phyloP scores from a whole-genome alignment of 495 filamentous ascomycete species.

The Gamarada debralockiae region DNA sequence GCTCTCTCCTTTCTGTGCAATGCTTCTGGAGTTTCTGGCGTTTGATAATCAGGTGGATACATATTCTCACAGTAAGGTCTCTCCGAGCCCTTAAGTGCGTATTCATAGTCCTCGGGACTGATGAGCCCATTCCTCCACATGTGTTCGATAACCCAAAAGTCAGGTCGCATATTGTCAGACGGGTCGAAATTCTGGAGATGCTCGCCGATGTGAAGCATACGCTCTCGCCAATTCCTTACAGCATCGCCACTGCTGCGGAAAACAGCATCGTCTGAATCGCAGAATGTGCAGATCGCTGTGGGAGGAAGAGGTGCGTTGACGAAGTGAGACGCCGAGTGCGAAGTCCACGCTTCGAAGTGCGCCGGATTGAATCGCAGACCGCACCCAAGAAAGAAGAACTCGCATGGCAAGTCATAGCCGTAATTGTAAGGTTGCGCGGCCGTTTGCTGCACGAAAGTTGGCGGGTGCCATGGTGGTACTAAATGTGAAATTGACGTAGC shows the following conservation, averaged over 20 bases:
- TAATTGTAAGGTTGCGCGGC: neutral
- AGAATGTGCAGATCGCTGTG: constrained; percentile 43
- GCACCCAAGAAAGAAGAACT: constrained; percentile 14
- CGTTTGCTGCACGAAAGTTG: neutral
- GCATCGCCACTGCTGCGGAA: constrained; percentile 6
- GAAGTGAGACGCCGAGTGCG: constrained; percentile 36
- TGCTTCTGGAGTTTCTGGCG: constrained; percentile 8
- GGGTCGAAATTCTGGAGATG: constrained; percentile 30
- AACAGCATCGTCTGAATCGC: constrained; percentile 26
- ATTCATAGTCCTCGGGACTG: constrained; percentile 7
- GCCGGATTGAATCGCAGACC: constrained; percentile 26
- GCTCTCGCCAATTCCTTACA: constrained; percentile 12
- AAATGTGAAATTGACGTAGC: too few relatives aligned
- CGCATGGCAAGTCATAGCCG: constrained; percentile 16
- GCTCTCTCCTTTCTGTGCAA: neutral
- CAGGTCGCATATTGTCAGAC: constrained; percentile 31
- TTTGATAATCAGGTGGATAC: neutral
- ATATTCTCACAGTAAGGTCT: constrained; percentile 4
- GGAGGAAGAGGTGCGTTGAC: constrained; percentile 26
- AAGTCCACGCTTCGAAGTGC: constrained; percentile 37
- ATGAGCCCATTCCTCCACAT: constrained; percentile 1
- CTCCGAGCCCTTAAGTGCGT: constrained; percentile 9
- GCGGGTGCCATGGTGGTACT: neutral
- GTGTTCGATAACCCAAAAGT: constrained; percentile 27
- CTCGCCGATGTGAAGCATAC: constrained; percentile 40